Percentiles rank a stretch among this genome's conserved stretches.
These are phyloP conservation scores for Cylindrotheca fusiformis DNA, from an alignment of 108 stramenopile species.

Conservation along the genomic window DNA sequence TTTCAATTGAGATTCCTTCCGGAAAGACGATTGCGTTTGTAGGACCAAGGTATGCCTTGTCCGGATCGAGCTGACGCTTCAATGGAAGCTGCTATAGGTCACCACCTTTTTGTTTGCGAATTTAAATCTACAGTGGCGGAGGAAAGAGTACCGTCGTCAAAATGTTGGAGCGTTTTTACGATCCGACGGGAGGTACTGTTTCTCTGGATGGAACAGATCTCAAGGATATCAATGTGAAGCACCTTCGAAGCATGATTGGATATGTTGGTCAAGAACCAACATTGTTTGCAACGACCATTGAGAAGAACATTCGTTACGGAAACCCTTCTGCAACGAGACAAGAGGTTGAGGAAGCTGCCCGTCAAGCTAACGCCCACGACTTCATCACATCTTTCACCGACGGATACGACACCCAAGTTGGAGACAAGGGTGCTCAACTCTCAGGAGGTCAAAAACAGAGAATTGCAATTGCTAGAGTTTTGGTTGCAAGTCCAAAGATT, in stretches of 20 bases:
- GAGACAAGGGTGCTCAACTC: conserved; percentile 83
- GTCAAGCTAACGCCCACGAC: conserved; percentile 86
- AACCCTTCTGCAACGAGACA: conserved; percentile 50
- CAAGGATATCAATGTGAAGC: conserved; percentile 72
- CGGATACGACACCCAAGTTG: conserved; percentile 87
- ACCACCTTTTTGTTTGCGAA: conserved; percentile 48
- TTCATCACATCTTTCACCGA: conserved; percentile 75
- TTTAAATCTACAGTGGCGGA: conserved; percentile 63
- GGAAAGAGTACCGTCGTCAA: conserved; percentile 75
- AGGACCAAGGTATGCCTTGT: conserved; percentile 40
- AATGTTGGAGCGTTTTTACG: conserved; percentile 92
- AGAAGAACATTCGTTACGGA: conserved; percentile 90
- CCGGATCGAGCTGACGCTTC: conserved; percentile 31
- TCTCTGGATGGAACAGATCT: conserved; percentile 87
- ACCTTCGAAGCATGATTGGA: conserved; percentile 80
- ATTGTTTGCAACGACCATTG: conserved; percentile 88
- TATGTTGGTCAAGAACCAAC: conserved; percentile 93
- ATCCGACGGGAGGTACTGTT: conserved; percentile 68
- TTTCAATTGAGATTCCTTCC: conserved; percentile 39
- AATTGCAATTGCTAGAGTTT: conserved; percentile 88
- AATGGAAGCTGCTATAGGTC: conserved; percentile 42
- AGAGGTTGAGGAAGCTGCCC: conserved; percentile 83
- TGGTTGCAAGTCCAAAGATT: conserved; percentile 72
- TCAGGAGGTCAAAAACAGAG: conserved; percentile 96
- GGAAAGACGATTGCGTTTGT: conserved; percentile 54